A percentile compares a stretch with the other conserved stretches of the same genome.
Conservation (phyloP, 176 grass and related monocot species). For the Aegilops umbellulata region DNA sequence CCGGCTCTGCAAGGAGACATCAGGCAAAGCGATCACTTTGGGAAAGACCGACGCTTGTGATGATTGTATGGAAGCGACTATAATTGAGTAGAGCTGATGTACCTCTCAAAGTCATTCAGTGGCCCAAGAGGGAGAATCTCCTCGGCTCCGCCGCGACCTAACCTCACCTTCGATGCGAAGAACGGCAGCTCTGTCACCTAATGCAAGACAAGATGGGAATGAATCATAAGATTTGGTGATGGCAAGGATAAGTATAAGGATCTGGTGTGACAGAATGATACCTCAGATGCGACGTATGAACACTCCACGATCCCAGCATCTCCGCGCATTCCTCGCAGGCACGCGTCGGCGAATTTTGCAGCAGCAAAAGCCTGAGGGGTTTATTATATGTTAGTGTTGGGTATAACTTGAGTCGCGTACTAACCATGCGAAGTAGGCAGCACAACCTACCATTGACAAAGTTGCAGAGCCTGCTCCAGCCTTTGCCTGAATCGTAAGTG, state of each 20-base stretch:
- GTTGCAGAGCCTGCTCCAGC: slow-evolving; percentile 97
- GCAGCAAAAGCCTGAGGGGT: slow-evolving; percentile 70
- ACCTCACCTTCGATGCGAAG: slow-evolving; percentile 85
- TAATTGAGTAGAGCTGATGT: neutral
- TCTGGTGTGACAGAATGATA: slow-evolving; percentile 14
- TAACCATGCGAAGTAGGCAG: neutral
- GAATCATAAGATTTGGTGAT: neutral
- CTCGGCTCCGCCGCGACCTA: slow-evolving; percentile 73
- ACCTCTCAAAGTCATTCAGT: slow-evolving; percentile 96
- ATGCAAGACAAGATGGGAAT: neutral
- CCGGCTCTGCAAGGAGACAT: slow-evolving; percentile 48
- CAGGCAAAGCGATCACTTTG: neutral
- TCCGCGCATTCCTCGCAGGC: slow-evolving; percentile 79
- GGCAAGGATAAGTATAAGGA: neutral
- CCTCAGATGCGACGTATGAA: slow-evolving; percentile 83
- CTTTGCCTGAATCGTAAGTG: slow-evolving; percentile 67
- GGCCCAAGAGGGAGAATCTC: slow-evolving; percentile 91
- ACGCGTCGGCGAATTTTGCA: slow-evolving; percentile 79
- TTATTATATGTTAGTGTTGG: slow-evolving; percentile 6
- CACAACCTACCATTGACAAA: slow-evolving; percentile 85
- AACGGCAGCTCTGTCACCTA: slow-evolving; percentile 91
- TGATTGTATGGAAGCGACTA: neutral
- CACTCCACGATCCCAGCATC: slow-evolving; percentile 81
- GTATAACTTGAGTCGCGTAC: neutral
- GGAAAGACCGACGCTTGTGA: neutral